phyloP scores from a whole-genome alignment of 257 asterid genomes.

The Solanum pennellii region DNA sequence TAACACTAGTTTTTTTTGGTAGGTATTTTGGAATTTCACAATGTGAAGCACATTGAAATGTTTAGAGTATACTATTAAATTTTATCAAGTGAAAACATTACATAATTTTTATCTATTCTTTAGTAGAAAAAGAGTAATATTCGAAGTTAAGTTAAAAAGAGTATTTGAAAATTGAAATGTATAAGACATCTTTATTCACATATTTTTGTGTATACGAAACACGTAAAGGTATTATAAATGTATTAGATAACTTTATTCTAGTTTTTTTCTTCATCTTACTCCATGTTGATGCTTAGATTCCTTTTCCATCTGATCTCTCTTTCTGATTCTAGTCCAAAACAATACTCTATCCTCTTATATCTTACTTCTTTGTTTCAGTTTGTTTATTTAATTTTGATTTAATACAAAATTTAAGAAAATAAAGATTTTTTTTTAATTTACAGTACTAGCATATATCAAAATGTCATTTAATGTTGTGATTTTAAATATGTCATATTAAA shows the following conservation, averaged over 20 bases:
- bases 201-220: neutral
- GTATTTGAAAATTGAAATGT: neutral
- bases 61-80: neutral
- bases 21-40: neutral
- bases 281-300: neutral
- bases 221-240: neutral
- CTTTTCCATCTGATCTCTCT: neutral
- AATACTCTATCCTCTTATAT: neutral
- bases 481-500: no score
- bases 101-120: neutral
- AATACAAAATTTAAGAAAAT: no score
- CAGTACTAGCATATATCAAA: neutral
- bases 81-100: neutral
- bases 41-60: neutral
- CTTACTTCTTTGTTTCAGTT: neutral
- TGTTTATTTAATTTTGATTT: no score
- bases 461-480: no score
- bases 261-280: neutral
- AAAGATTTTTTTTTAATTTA: no score
- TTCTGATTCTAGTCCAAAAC: neutral
- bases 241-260: neutral
- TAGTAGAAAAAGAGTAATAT: neutral
- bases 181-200: neutral
- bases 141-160: neutral
- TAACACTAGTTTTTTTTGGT: neutral